Base-by-base conservation (phyloP, 179 eudicot species). In the Camellia oleifera region DNA sequence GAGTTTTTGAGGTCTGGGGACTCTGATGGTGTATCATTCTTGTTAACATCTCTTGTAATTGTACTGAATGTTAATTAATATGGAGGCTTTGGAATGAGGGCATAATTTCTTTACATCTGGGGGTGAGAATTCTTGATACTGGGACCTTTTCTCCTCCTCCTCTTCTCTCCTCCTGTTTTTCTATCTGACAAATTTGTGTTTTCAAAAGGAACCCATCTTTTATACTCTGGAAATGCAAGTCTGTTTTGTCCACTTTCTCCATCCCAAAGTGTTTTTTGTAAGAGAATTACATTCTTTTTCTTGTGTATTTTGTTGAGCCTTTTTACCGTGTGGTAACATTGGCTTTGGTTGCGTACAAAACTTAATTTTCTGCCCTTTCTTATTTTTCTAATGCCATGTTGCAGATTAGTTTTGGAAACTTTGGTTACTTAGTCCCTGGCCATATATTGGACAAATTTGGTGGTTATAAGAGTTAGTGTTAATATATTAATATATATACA, bases 1-100 rank as follows among this genome's bases (percentile, higher is more conserved):
- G 80, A 81, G 76, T 77, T 60, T 65, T 50, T 71, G 82, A 56
- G 58, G 69, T 78, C 79, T 74, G 81, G 66, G 82, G 72, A 82
- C 10, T 26, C 44, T 79, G 72, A 68, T 61, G 64, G 54, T 23
- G 66, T 40, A 17, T 48, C 46, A 60, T 54, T 74, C 68, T 53
- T 60, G 63, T 63, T 77, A 46, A 74, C 42, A 53, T 68, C 42
- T 70, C 17, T 81, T 72, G 62, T 74, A 45, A 72, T 71, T 75
- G 52, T 44, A 44, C 46, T 70, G 23, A 20, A 20, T 20, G 23
- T 20, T 20, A 20, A 20, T 20, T 20, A 20, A 20, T 20, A 20
- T 20, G 23, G 23, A 20, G 23, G 23, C 23, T 20, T 20, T 20
- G 23, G 60, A 72, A 72, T 61, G 77, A 72, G 79, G 56, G 75